Conservation (phyloP, 768 basidiomycete genomes). For the Leccinum boreale region DNA sequence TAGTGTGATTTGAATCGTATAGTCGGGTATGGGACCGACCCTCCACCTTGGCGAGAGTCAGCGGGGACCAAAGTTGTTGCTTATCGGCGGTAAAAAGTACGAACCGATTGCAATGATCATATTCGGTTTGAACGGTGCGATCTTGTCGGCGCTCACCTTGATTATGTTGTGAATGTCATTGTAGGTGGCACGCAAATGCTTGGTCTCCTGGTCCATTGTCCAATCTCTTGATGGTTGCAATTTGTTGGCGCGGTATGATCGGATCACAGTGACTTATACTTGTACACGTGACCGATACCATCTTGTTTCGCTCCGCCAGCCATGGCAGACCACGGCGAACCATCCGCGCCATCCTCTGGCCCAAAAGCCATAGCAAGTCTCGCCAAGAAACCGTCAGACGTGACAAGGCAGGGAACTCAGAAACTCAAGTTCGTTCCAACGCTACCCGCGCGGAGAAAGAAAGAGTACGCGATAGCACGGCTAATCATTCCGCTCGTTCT, state of each 20-base stretch:
- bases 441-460: constrained; percentile 71
- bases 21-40: constrained; percentile 48
- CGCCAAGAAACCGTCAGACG: constrained; percentile 66
- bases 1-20: constrained; percentile 11
- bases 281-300: constrained; percentile 18
- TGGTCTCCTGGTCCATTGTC: constrained; percentile 37
- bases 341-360: constrained; percentile 19
- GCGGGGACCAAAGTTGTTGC: not conserved
- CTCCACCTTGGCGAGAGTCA: constrained; percentile 56
- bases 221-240: no score
- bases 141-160: constrained; percentile 57
- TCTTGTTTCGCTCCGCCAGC: not conserved
- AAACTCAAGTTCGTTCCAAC: constrained; percentile 82
- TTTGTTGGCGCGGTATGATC: not conserved
- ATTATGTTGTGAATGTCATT: constrained; percentile 93
- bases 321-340: constrained; percentile 17
- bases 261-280: not conserved
- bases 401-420: constrained; percentile 69
- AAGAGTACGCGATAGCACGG: constrained; percentile 56
- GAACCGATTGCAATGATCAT: constrained; percentile 79
- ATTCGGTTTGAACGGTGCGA: constrained; percentile 85
- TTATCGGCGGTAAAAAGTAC: constrained; percentile 16
- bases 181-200: constrained; percentile 77
- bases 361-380: constrained; percentile 75
- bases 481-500: constrained; percentile 1